phyloP scores from a whole-genome alignment of 257 asterid species.

The Solanum medicagineum region DNA sequence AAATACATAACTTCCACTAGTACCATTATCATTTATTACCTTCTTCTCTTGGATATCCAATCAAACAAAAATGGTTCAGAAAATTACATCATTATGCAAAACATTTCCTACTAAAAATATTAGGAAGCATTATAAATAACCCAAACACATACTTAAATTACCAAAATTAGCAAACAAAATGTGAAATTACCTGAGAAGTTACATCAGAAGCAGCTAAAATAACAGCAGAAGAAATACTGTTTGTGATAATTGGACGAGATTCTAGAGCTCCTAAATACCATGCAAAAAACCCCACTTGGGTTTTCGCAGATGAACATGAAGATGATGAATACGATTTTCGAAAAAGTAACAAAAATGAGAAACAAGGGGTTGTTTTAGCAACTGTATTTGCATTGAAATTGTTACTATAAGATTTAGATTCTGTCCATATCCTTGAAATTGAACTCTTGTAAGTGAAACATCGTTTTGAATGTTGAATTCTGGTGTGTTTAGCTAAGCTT shows the following conservation, averaged over 20 bases:
- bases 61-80: not conserved
- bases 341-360: not conserved
- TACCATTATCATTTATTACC: not conserved
- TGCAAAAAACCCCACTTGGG: constrained; percentile 31
- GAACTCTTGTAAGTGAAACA: not conserved
- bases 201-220: constrained; percentile 76
- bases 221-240: constrained; percentile 47
- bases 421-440: not conserved
- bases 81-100: not conserved
- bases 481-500: constrained; percentile 16
- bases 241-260: constrained; percentile 60
- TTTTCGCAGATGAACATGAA: not conserved
- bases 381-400: constrained; percentile 7
- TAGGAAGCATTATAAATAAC: not conserved
- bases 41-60: not conserved
- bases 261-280: constrained; percentile 80
- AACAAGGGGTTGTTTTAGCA: constrained; percentile 9
- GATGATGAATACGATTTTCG: constrained; percentile 23
- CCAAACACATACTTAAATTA: not conserved
- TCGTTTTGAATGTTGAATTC: constrained; percentile 9
- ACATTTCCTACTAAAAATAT: not conserved
- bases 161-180: not conserved
- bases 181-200: constrained; percentile 59
- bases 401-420: not conserved
- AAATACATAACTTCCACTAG: not conserved